Evolutionary conservation across 164 flowering plant species (phyloP), one percentile per base, ranked within the genome.

Genomic region (Macadamia tetraphylla): DNA sequence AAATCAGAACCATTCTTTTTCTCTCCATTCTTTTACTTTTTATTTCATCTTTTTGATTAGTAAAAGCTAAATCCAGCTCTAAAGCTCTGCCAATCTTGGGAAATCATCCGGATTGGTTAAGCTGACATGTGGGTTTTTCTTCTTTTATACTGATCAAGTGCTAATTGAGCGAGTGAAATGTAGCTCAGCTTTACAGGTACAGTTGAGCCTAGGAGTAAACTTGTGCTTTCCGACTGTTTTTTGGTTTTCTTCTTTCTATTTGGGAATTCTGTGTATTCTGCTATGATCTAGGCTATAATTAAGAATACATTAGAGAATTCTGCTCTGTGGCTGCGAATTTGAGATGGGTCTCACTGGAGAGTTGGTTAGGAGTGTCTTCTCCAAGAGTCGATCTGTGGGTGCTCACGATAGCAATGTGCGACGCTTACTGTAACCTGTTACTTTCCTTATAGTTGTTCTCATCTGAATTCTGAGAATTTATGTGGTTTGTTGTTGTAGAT

Each of bases 341-440:
- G 70, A 77, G 61, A 90, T 90, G 97, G 97, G 94, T 57, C 75
- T 87, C 69, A 81, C 87, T 29, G 87, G 90, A 30, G 90, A 75
- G 74, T 71, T 87, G 29, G 90, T 82, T 17, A 86, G 78, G 79
- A 84, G 78, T 65, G 89, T 88, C 58, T 87, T 90, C 87, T 83
- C 86, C 6, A 87, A 81, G 71, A 82, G 75, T 77, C 74, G 81
- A 14, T 80, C 88, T 18, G 51, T 71, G 17, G 53, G 74, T 46
- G 63, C 79, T 11, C 83, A 76, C 6, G 83, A 81, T 9, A 70
- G 56, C 78, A 78, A 68, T 73, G 87, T 84, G 52, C 74, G 83
- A 73, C 61, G 42, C 68, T 65, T 14, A 2, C 23, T 64, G 0
- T 66, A 10, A 29, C 43, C 9, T 53, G 9, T 76, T 58, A n/a